These are phyloP conservation scores for Lasiosphaeria miniovina DNA, from an alignment of 495 filamentous ascomycete species.

Conservation along the genomic window DNA sequence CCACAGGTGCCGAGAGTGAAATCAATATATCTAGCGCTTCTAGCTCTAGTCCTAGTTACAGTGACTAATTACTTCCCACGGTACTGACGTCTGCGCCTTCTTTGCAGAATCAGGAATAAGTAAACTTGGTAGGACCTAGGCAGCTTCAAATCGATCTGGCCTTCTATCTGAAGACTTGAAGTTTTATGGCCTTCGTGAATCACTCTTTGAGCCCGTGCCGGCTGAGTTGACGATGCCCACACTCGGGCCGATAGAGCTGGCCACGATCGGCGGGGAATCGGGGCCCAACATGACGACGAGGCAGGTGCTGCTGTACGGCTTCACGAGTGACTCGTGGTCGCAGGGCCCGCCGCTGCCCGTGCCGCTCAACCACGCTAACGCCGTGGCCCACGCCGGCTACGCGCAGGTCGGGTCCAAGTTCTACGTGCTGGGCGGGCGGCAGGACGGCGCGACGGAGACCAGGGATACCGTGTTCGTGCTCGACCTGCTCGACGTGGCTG, in stretches of 20 bases:
- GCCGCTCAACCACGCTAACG: slow-evolving; percentile 33
- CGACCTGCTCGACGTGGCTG: slow-evolving; percentile 19
- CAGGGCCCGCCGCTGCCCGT: slow-evolving; percentile 22
- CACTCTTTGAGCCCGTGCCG: too few relatives aligned
- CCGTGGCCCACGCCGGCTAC: slow-evolving; percentile 13
- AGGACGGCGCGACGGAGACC: slow-evolving; percentile 21
- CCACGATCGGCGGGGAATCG: neutral
- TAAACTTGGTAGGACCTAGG: too few relatives aligned
- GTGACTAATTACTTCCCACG: too few relatives aligned
- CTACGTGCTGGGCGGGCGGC: slow-evolving; percentile 34
- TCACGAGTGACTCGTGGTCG: slow-evolving; percentile 25
- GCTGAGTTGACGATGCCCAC: too few relatives aligned
- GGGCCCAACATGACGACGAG: neutral
- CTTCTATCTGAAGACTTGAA: too few relatives aligned
- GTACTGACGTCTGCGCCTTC: too few relatives aligned
- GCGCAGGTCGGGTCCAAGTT: slow-evolving; percentile 29
- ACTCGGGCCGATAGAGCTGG: neutral
- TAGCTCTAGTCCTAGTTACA: too few relatives aligned
- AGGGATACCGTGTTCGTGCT: slow-evolving; percentile 32
- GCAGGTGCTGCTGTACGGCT: slow-evolving; percentile 19
- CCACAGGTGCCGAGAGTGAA: too few relatives aligned
- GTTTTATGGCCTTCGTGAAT: too few relatives aligned
- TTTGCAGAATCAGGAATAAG: too few relatives aligned
- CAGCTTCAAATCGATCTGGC: too few relatives aligned
- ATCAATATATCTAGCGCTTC: too few relatives aligned